Evolutionary conservation across 768 basidiomycete genomes (phyloP).

Genomic region (Lactarius indigo): DNA sequence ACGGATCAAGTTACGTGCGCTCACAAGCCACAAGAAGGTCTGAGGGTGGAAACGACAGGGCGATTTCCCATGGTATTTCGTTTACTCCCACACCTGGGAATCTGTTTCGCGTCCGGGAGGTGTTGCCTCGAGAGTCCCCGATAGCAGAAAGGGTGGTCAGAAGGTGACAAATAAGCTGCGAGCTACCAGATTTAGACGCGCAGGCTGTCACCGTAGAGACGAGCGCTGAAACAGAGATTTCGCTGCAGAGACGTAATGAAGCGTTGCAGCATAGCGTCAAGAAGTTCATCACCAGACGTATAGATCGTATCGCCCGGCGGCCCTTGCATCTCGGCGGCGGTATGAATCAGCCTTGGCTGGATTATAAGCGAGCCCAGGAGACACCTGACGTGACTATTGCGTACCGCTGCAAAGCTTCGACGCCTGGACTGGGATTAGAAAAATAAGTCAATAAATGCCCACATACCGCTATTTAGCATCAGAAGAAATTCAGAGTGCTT

Average conservation of each 20-base stretch:
- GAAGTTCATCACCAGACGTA: constrained; percentile 16
- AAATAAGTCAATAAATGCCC: background rate
- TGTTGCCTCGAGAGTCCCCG: background rate
- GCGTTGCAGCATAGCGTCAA: constrained; percentile 12
- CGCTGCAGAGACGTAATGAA: background rate
- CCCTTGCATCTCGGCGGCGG: background rate
- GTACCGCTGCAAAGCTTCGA: constrained; percentile 6
- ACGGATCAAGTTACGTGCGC: constrained; percentile 22
- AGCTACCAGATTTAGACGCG: background rate
- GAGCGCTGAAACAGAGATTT: background rate
- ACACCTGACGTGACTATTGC: background rate
- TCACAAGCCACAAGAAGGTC: constrained; percentile 44
- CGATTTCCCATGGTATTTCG: constrained; percentile 9
- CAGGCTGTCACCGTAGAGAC: constrained; percentile 5
- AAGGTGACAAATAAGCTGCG: constrained; percentile 10
- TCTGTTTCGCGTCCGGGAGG: background rate
- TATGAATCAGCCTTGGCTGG: background rate
- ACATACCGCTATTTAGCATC: constrained; percentile 11
- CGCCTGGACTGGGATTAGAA: constrained; percentile 11
- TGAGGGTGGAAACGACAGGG: constrained; percentile 23
- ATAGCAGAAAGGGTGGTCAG: constrained; percentile 3
- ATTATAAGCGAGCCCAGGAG: background rate
- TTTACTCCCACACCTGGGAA: background rate
- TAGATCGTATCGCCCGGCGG: background rate
- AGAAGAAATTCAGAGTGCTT: constrained; percentile 10